Conservation (phyloP, 768 basidiomycete genomes). For the Rhizopogon vesiculosus region DNA sequence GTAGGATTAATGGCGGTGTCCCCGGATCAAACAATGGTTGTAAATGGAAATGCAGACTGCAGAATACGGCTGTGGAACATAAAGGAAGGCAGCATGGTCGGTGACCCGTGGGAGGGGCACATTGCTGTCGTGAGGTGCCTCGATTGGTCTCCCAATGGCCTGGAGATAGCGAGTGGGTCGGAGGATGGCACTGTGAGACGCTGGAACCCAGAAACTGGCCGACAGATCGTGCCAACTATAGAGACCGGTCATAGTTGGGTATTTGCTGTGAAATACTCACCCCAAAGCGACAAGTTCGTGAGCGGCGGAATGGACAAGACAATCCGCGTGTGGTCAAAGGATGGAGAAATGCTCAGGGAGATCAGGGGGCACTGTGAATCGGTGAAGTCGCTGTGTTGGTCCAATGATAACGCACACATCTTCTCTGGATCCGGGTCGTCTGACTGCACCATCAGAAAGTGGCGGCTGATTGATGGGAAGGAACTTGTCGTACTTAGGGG, state of each 20-base stretch:
- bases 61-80: neutral
- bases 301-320: neutral
- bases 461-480: neutral
- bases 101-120: neutral
- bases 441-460: neutral
- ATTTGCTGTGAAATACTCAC: neutral
- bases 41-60: neutral
- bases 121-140: neutral
- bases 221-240: neutral
- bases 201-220: slow-evolving; percentile 8
- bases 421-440: neutral
- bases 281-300: neutral
- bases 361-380: neutral
- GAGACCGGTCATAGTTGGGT: neutral
- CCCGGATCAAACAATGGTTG: neutral
- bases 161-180: slow-evolving; percentile 9
- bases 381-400: neutral
- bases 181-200: slow-evolving; percentile 7
- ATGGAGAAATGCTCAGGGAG: neutral
- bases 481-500: neutral
- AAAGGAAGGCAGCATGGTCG: neutral
- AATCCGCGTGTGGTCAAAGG: neutral
- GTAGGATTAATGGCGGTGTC: neutral
- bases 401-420: neutral
- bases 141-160: slow-evolving; percentile 10